Evolutionary conservation across 2,329 filamentous ascomycete species (phyloP).

Genomic region (Lomentospora prolificans): DNA sequence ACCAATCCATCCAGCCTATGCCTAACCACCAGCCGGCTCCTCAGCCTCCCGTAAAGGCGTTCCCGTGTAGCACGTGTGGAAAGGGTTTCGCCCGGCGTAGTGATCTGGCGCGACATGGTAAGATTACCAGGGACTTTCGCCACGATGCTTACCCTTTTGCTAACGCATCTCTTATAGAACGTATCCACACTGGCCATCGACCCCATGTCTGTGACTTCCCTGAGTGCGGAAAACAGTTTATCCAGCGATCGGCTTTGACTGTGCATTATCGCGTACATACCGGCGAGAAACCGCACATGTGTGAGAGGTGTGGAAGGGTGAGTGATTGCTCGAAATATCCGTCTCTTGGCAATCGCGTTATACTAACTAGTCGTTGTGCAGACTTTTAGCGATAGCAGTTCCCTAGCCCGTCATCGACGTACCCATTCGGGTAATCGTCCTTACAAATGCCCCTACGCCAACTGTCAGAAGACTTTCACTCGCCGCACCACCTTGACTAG

Average conservation of each 20-base stretch:
- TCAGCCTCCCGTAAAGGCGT: constrained; percentile 51
- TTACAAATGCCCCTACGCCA: constrained; percentile 94
- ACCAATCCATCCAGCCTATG: constrained; percentile 13
- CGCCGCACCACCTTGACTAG: constrained; percentile 88
- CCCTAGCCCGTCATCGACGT: constrained; percentile 80
- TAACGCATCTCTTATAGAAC: constrained; percentile 52
- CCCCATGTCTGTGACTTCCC: constrained; percentile 89
- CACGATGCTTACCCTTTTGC: constrained; percentile 5
- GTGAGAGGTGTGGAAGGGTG: constrained; percentile 93
- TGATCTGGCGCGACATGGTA: constrained; percentile 91
- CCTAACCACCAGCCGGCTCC: constrained; percentile 18
- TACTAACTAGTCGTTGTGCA: constrained; percentile 23
- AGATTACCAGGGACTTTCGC: too few relatives aligned
- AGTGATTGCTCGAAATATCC: constrained; percentile 17
- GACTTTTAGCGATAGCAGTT: constrained; percentile 96
- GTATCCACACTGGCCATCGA: constrained; percentile 84
- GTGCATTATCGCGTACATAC: constrained; percentile 95
- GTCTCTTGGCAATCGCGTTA: constrained; percentile 11
- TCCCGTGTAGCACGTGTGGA: constrained; percentile 78
- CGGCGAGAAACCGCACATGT: constrained; percentile 97
- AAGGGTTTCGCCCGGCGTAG: constrained; percentile 91
- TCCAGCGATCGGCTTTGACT: constrained; percentile 89
- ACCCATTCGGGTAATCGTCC: constrained; percentile 94
- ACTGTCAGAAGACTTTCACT: constrained; percentile 98
- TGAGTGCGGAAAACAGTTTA: constrained; percentile 90